Percentiles rank a stretch among this genome's conserved stretches.
phyloP scores from a whole-genome alignment of 805 yeast genomes.

The Candida yuanshanica region DNA sequence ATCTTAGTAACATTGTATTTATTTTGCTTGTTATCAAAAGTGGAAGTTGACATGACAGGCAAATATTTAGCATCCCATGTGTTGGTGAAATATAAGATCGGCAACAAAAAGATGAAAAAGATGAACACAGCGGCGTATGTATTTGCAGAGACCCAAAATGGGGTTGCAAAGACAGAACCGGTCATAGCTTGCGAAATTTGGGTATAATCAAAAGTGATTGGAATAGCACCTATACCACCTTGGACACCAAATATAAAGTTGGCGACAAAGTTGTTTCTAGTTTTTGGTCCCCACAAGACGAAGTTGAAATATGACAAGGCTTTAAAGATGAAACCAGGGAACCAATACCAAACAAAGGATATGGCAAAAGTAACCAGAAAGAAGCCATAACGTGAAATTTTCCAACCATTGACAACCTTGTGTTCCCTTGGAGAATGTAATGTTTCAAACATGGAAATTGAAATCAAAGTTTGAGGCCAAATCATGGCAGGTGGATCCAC shows the following conservation, averaged over 20 bases:
- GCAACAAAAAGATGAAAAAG: slow-evolving; percentile 43
- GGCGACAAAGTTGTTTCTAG: slow-evolving; percentile 45
- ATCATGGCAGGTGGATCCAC: slow-evolving; percentile 56
- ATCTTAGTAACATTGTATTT: slow-evolving; percentile 43
- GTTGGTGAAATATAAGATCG: slow-evolving; percentile 48
- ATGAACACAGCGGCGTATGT: slow-evolving; percentile 43
- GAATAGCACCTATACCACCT: slow-evolving; percentile 50
- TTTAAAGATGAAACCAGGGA: slow-evolving; percentile 59
- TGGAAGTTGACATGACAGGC: slow-evolving; percentile 48
- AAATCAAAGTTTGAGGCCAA: slow-evolving; percentile 61
- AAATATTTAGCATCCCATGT: slow-evolving; percentile 53
- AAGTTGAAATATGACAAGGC: slow-evolving; percentile 56
- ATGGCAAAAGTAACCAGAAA: slow-evolving; percentile 37
- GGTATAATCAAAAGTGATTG: slow-evolving; percentile 54
- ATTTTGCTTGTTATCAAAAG: slow-evolving; percentile 43
- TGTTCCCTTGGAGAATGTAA: slow-evolving; percentile 30
- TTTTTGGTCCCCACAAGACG: slow-evolving; percentile 29
- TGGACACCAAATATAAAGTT: slow-evolving; percentile 60
- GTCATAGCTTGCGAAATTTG: slow-evolving; percentile 39
- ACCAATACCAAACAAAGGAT: slow-evolving; percentile 56
- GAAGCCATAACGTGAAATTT: slow-evolving; percentile 42
- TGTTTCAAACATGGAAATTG: slow-evolving; percentile 50
- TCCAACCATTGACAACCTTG: slow-evolving; percentile 52
- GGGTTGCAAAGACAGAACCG: slow-evolving; percentile 58
- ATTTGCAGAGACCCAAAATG: slow-evolving; percentile 33